These are phyloP conservation scores for Aspergillus sp. DNA, from an alignment of 2,329 filamentous ascomycete genomes.

Conservation along the genomic window DNA sequence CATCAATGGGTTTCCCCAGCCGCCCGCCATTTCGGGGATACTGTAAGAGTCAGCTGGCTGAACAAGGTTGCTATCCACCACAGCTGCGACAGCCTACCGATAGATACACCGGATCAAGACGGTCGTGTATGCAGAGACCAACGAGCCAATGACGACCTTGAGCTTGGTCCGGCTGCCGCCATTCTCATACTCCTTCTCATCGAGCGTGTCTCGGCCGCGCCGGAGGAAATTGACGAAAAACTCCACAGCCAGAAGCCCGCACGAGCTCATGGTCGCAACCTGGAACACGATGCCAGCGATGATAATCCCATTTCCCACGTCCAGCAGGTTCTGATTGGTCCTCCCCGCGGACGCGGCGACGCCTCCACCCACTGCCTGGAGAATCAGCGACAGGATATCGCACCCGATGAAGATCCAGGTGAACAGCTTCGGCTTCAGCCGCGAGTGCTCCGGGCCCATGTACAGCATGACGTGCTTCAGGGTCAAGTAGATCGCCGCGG, in stretches of 20 bases:
- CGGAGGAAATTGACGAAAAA: slow-evolving; percentile 35
- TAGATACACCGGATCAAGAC: slow-evolving; percentile 37
- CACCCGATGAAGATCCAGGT: slow-evolving; percentile 53
- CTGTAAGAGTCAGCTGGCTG: too few species aligned
- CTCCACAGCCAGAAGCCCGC: slow-evolving; percentile 29
- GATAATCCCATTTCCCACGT: slow-evolving; percentile 47
- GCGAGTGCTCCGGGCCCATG: slow-evolving; percentile 43
- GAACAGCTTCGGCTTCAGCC: slow-evolving; percentile 42
- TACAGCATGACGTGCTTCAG: slow-evolving; percentile 49
- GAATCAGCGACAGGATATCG: slow-evolving; percentile 49
- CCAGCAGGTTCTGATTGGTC: slow-evolving; percentile 24
- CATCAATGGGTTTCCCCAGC: slow-evolving; percentile 41
- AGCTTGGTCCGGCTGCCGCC: slow-evolving; percentile 12
- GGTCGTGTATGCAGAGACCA: slow-evolving; percentile 29
- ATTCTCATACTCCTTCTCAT: slow-evolving; percentile 20
- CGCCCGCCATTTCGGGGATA: slow-evolving; percentile 43
- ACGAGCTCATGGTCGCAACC: slow-evolving; percentile 41
- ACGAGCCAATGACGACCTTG: slow-evolving; percentile 17
- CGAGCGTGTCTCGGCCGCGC: slow-evolving; percentile 15
- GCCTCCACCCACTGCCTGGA: slow-evolving; percentile 51
- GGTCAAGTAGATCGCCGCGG: slow-evolving; percentile 47
- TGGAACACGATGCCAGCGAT: slow-evolving; percentile 50
- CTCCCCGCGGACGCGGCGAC: slow-evolving; percentile 45
- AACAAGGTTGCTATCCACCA: too few species aligned
- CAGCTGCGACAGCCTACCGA: too few species aligned